Evolutionary conservation across 164 flowering plant species (phyloP).

Genomic region (Umbilicus rupestris): DNA sequence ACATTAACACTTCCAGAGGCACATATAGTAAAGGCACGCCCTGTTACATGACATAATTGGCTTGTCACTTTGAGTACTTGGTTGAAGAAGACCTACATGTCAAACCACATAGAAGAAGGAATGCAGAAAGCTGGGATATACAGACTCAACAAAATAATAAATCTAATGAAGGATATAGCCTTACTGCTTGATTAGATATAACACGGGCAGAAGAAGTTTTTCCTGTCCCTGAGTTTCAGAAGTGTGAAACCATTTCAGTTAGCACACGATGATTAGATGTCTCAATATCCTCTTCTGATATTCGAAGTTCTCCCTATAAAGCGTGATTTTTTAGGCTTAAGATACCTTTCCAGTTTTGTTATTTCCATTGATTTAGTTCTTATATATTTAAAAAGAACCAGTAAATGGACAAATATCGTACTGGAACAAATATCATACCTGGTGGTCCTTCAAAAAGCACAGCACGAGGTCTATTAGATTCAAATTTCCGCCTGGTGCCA

Average conservation of each 20-base stretch:
- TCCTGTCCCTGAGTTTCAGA: constrained; percentile 64
- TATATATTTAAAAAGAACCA: neutral
- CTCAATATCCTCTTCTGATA: neutral
- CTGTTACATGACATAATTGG: constrained; percentile 29
- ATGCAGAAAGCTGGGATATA: neutral
- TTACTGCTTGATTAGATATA: constrained; percentile 87
- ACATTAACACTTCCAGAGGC: constrained; percentile 79
- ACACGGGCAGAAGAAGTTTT: constrained; percentile 98
- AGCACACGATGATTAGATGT: neutral
- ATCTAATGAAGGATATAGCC: constrained; percentile 10
- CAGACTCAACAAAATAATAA: neutral
- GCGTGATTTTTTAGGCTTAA: neutral
- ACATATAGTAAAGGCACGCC: constrained; percentile 85
- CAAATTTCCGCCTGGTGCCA: constrained; percentile 87
- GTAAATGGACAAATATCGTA: neutral
- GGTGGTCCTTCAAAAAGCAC: constrained; percentile 99
- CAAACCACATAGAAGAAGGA: neutral
- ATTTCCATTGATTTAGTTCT: neutral
- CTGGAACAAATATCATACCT: constrained; percentile 32
- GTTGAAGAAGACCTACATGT: neutral
- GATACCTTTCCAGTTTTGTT: neutral
- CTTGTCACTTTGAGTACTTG: neutral
- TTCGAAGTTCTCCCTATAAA: neutral
- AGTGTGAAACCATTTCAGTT: neutral
- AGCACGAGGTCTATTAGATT: constrained; percentile 91